Evolutionary conservation across 768 basidiomycete species (phyloP).

Genomic region (Kwoniella bestiolae): DNA sequence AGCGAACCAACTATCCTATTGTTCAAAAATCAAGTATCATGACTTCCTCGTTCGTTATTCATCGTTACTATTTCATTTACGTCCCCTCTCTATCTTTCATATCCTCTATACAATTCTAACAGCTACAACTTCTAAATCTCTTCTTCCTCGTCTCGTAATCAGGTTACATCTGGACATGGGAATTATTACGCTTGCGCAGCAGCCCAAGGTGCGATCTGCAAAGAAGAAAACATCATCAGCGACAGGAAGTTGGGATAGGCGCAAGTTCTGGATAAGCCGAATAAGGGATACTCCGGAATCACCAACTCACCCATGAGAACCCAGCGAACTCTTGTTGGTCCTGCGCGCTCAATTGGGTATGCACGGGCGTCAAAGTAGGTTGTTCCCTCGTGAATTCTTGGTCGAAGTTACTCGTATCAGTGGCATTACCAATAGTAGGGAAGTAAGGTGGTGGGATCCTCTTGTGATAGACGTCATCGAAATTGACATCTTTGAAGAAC

Average conservation of each 20-base stretch:
- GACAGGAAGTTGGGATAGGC: no score
- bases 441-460: conserved; percentile 97
- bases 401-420: conserved; percentile 70
- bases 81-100: neutral
- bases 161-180: no score
- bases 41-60: neutral
- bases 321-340: conserved; percentile 97
- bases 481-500: conserved; percentile 98
- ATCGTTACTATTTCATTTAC: neutral
- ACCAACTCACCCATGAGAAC: conserved; percentile 74
- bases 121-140: neutral
- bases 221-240: neutral
- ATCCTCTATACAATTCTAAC: neutral
- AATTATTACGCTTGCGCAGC: conserved; percentile 25
- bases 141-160: no score
- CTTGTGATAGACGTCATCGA: conserved; percentile 95
- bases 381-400: conserved; percentile 96
- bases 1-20: neutral
- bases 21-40: no score
- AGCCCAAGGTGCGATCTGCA: conserved; percentile 38
- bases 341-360: conserved; percentile 82
- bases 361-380: conserved; percentile 95
- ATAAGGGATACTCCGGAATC: no score
- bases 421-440: conserved; percentile 73
- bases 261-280: no score